Conservation (phyloP, 108 stramenopile species). For the Nitzschia sp. region DNA sequence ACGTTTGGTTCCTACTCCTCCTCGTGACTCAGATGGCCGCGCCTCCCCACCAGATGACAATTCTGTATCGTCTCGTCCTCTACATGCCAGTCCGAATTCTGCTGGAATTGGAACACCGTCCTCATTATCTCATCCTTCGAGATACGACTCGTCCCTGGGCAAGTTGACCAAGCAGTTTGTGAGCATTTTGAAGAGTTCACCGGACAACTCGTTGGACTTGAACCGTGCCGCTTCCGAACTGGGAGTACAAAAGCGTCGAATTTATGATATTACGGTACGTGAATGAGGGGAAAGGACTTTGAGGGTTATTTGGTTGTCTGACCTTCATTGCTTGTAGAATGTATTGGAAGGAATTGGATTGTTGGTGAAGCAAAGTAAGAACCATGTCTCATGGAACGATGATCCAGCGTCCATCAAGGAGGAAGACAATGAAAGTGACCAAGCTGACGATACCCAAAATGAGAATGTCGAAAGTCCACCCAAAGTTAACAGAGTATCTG, state of each 20-base stretch:
- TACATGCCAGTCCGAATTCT: slow-evolving; percentile 12
- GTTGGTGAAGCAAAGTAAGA: slow-evolving; percentile 86
- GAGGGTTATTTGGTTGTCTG: not conserved
- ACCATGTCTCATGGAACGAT: slow-evolving; percentile 85
- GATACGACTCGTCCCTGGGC: slow-evolving; percentile 88
- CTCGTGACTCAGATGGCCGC: slow-evolving; percentile 19
- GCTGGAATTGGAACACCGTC: slow-evolving; percentile 39
- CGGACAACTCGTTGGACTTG: slow-evolving; percentile 77
- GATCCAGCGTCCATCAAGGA: slow-evolving; percentile 32
- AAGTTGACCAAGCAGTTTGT: slow-evolving; percentile 91
- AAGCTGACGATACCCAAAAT: slow-evolving; percentile 9
- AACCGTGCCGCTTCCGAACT: slow-evolving; percentile 83
- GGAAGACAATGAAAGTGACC: slow-evolving; percentile 19
- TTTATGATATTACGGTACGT: slow-evolving; percentile 89
- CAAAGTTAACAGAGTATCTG: slow-evolving; percentile 28
- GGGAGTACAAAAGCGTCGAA: slow-evolving; percentile 88
- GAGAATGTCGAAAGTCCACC: slow-evolving; percentile 43
- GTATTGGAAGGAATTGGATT: slow-evolving; percentile 92
- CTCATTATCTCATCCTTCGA: slow-evolving; percentile 34
- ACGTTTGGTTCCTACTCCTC: slow-evolving; percentile 27
- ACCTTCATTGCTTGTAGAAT: slow-evolving; percentile 46
- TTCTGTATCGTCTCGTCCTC: slow-evolving; percentile 14
- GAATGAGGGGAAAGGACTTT: not conserved
- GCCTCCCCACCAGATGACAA: slow-evolving; percentile 12
- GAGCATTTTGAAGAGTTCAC: slow-evolving; percentile 56